Base-by-base conservation (phyloP, 345 rosid species). In the Corymbia maculata region DNA sequence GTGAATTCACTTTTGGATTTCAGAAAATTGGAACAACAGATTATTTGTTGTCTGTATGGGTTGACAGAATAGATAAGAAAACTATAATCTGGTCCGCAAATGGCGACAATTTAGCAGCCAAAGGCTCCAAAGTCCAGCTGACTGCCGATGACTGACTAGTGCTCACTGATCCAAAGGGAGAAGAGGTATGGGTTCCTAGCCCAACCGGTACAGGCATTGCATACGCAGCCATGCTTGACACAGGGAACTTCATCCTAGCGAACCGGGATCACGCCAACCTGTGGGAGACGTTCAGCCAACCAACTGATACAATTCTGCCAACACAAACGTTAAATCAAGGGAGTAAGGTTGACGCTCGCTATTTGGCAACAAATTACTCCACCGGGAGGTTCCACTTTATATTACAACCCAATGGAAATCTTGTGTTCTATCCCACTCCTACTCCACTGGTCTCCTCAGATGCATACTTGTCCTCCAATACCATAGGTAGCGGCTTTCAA, bases 301-400 rank as follows among this genome's bases (percentile, higher is more conserved):
- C 97, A 17, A 92, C 97, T 2, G 96, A 96, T 22, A 93, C 95
- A 6, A 51, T 96, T 6, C 59, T 95, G 36, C 96, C 97, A 61
- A 88, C 90, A 6, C 95, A 95, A 91, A 87, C 32, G 12, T 19
- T 94, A 88, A 79, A 82, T 8, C 55, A 3, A 14, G 91, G 86
- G 10, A 47, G 12, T 13, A n/a, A 79, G 53, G 90, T 94, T 13
- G 11, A 85, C 24, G 80, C 94, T 42, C 87, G 87, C 22, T 92
- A 90, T 64, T 88, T 90, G 3, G 89, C 85, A 14, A 89, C 75
- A 28, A 93, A 91, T 86, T 91, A 88, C 86, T 91, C 93, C 9
- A 85, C 28, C 2, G 95, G 95, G 57, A 93, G 91, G 89, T 93
- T 87, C 66, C 55, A 51, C 86, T 88, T 94, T 10, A 9, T 8